Evolutionary conservation across 257 asterid genomes (phyloP).

Genomic region (Primulina huaijiensis): DNA sequence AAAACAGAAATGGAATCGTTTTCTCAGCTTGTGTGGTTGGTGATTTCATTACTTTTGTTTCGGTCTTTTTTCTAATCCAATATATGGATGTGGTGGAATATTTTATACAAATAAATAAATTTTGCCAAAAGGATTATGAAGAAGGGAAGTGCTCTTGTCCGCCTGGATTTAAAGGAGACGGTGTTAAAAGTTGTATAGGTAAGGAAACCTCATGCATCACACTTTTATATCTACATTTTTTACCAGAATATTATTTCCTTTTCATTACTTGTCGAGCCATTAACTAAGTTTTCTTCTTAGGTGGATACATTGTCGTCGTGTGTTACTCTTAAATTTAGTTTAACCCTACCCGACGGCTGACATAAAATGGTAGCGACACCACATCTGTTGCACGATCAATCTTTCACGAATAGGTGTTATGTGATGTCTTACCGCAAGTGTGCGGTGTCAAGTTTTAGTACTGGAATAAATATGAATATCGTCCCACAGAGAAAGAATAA

Average conservation of each 20-base stretch:
- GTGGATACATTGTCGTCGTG: background rate
- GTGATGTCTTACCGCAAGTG: too few relatives aligned
- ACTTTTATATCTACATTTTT: background rate
- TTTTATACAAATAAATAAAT: background rate
- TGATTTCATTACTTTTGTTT: conserved; percentile 22
- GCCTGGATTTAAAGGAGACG: conserved; percentile 79
- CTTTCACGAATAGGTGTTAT: background rate
- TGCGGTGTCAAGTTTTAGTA: too few relatives aligned
- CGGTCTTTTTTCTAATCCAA: conserved; percentile 9
- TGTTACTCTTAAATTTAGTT: background rate
- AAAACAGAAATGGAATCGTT: background rate
- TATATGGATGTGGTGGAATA: conserved; percentile 16
- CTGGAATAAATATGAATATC: too few relatives aligned
- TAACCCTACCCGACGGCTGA: background rate
- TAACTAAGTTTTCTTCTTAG: conserved; percentile 1
- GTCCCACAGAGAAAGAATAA: too few relatives aligned
- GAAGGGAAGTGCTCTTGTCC: conserved; percentile 82
- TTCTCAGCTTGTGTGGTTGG: conserved; percentile 27
- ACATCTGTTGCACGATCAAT: background rate
- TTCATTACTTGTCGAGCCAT: background rate
- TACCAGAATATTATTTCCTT: background rate
- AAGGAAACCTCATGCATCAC: conserved; percentile 16
- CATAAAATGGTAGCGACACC: background rate
- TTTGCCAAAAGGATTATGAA: conserved; percentile 49
- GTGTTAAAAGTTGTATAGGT: conserved; percentile 83